phyloP scores from a whole-genome alignment of 2,329 filamentous ascomycete genomes.

The Rhynchosporium secalis region DNA sequence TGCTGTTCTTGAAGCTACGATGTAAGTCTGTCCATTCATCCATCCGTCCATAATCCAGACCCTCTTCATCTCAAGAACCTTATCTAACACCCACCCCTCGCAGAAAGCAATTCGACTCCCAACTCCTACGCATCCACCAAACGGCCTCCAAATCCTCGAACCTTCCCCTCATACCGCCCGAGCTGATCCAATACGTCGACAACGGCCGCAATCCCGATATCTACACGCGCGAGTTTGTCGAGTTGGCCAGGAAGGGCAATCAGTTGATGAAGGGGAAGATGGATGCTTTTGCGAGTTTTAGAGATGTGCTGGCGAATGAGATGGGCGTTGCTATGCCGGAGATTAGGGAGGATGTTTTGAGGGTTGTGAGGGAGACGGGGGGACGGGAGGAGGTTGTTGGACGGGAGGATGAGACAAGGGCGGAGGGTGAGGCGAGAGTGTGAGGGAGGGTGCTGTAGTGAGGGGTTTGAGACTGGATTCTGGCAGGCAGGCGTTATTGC shows the following conservation, averaged over 20 bases:
- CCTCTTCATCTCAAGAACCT: too few relatives aligned
- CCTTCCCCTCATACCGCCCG: slow-evolving; percentile 58
- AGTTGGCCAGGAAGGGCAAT: slow-evolving; percentile 65
- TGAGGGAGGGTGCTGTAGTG: not conserved
- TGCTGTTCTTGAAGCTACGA: slow-evolving; percentile 56
- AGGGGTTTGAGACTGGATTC: too few relatives aligned
- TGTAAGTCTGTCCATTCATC: slow-evolving; percentile 41
- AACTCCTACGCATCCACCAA: slow-evolving; percentile 45
- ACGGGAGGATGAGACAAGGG: too few relatives aligned
- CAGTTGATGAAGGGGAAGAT: slow-evolving; percentile 67
- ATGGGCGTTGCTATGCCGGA: slow-evolving; percentile 39
- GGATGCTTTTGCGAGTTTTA: slow-evolving; percentile 59
- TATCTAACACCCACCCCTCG: slow-evolving; percentile 35
- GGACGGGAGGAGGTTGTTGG: slow-evolving; percentile 23
- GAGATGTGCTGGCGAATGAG: slow-evolving; percentile 57
- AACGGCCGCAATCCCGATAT: slow-evolving; percentile 72
- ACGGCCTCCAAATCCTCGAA: slow-evolving; percentile 42
- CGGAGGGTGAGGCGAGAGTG: slow-evolving; percentile 3
- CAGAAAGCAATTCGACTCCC: slow-evolving; percentile 45
- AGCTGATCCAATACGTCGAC: slow-evolving; percentile 69
- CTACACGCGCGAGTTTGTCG: slow-evolving; percentile 72
- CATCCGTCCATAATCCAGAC: too few relatives aligned
- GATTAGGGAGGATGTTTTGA: slow-evolving; percentile 36
- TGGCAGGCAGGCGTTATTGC: not conserved
- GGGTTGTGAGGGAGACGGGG: slow-evolving; percentile 34